Base-by-base conservation (phyloP, 768 basidiomycete genomes). In the Suillus luteus region DNA sequence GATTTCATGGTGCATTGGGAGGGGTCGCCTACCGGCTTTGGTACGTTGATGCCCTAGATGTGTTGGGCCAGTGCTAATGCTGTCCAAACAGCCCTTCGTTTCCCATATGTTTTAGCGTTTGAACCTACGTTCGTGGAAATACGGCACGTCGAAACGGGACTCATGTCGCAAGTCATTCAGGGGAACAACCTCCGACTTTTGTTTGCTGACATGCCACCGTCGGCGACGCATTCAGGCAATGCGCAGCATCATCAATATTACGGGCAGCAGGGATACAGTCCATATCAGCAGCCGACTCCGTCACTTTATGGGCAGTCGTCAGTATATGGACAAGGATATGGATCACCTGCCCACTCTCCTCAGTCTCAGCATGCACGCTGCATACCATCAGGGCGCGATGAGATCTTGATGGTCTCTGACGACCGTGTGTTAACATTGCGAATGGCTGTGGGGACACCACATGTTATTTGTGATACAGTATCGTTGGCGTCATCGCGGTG, bases 1-100 rank as follows among this genome's bases (percentile, higher is more conserved):
- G 89, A 93, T 63, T 99, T 98, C 81, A 93, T 96, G 85, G 93
- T 99, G 15, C 84, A 92, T 67, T 99, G 97, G 97, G 96, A 99
- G 76, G 97, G 97, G 10, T 82, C 82, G 51, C 97, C 97, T 0
- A 93, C 93, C 6, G 90, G 91, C 43, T 99, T 99, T 71, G 97
- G 96, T 97, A 74, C 71, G 93, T 79, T 3, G n/a, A 33, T 37
- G 38, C 10, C 10, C 33, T 35, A 57, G 41, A 22, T 43, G 27
- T 44, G 15, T 55, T 66, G 44, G 31, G 48, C 14, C 11, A 31
- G 15, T 51, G 40, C 62, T 55, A 37, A 72, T 31, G 24, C 6
- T 37, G 22, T 33, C 38, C 52, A 55, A 69, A 59, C 71, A 98
- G 96, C 96, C 2, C 85, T 99, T 14, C 93, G 95, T 72, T 96